Conservation (phyloP, 257 asterid species). For the Plantago elongata region DNA sequence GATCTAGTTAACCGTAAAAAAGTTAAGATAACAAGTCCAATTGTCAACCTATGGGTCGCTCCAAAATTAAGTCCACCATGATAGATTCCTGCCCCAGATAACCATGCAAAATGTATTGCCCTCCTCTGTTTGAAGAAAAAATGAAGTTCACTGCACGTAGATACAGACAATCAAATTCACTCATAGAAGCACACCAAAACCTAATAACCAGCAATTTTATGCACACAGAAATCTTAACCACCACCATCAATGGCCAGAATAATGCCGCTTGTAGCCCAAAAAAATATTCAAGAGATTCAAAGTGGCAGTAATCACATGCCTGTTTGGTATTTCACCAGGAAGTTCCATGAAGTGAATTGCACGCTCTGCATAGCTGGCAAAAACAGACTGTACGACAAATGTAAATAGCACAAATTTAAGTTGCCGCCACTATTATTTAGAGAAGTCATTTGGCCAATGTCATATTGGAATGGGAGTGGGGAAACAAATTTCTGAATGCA, state of each 20-base stretch:
- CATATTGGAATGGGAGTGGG: neutral
- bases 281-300: neutral
- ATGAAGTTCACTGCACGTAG: constrained; percentile 81
- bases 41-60: constrained; percentile 63
- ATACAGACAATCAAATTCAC: constrained; percentile 17
- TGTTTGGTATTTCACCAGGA: constrained; percentile 95
- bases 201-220: constrained; percentile 1
- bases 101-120: constrained; percentile 95
- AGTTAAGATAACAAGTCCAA: constrained; percentile 18
- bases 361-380: constrained; percentile 85
- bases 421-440: constrained; percentile 5
- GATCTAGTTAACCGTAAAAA: constrained; percentile 13
- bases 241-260: neutral
- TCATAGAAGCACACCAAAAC: constrained; percentile 6
- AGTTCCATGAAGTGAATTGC: constrained; percentile 98
- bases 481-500: neutral
- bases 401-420: constrained; percentile 16
- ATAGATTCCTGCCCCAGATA: constrained; percentile 97
- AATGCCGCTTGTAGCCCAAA: neutral
- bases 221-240: neutral
- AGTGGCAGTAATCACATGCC: constrained; percentile 43
- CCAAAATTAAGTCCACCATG: constrained; percentile 97
- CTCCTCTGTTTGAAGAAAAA: constrained; percentile 94
- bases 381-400: constrained; percentile 61
- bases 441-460: neutral